phyloP scores from a whole-genome alignment of 1,284 basidiomycete genomes.

The Ganoderma multipileum region DNA sequence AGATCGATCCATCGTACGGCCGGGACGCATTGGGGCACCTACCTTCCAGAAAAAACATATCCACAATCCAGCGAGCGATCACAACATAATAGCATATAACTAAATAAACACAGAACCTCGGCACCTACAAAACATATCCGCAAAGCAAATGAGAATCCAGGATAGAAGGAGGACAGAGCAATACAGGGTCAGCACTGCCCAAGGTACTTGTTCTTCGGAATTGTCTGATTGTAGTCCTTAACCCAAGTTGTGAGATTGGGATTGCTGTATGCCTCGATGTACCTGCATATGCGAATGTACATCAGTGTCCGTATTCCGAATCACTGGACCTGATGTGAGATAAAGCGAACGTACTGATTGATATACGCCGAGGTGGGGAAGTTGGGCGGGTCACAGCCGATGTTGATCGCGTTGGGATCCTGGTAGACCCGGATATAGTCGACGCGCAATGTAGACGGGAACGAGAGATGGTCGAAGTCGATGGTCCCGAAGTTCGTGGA shows the following conservation, averaged over 20 bases:
- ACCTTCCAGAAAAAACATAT: neutral
- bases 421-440: conserved; percentile 91
- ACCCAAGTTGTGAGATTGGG: conserved; percentile 47
- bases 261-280: conserved; percentile 45
- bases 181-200: conserved; percentile 3
- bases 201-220: conserved; percentile 41
- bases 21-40: neutral
- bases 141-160: neutral
- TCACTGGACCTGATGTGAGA: neutral
- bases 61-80: neutral
- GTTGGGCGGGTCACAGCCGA: conserved; percentile 83
- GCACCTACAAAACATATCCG: neutral
- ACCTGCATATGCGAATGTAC: conserved; percentile 26
- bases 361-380: conserved; percentile 86
- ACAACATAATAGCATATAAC: neutral
- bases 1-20: neutral
- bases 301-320: neutral
- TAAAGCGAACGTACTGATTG: conserved; percentile 53
- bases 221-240: conserved; percentile 42
- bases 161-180: neutral
- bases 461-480: conserved; percentile 68
- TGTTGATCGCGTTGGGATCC: conserved; percentile 67
- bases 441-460: conserved; percentile 76
- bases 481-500: conserved; percentile 78
- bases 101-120: neutral